phyloP scores from a whole-genome alignment of 2,329 filamentous ascomycete genomes.

The Arthrobotrys sinensis region DNA sequence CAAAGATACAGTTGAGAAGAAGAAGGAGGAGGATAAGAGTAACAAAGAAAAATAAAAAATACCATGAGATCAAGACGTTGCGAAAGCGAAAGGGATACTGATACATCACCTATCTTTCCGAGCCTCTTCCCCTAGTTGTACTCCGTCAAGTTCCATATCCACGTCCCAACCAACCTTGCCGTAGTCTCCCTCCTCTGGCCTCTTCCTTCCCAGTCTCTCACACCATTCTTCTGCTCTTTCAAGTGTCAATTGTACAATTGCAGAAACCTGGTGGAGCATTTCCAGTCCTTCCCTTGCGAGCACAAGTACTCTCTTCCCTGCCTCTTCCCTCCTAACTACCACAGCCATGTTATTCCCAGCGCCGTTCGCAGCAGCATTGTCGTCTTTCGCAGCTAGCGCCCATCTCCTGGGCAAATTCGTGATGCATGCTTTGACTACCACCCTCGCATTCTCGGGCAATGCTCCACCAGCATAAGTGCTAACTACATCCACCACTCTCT shows the following conservation, averaged over 20 bases:
- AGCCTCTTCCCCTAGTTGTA: constrained; percentile 13
- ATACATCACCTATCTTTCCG: constrained; percentile 51
- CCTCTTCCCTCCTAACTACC: constrained; percentile 65
- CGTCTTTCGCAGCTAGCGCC: constrained; percentile 72
- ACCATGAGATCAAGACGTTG: constrained; percentile 6
- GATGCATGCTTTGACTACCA: constrained; percentile 86
- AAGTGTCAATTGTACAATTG: constrained; percentile 89
- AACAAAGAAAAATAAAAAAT: not conserved
- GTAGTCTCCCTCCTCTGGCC: constrained; percentile 50
- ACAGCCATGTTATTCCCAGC: constrained; percentile 62
- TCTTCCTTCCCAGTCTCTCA: constrained; percentile 76
- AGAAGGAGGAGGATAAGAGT: not conserved
- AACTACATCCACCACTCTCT: constrained; percentile 85
- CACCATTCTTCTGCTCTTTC: constrained; percentile 94
- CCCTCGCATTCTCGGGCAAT: constrained; percentile 87
- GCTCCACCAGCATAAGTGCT: constrained; percentile 93
- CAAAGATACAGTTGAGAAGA: constrained; percentile 24
- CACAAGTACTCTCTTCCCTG: constrained; percentile 75
- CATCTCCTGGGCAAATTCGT: constrained; percentile 88
- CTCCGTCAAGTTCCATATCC: constrained; percentile 52
- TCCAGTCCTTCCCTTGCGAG: constrained; percentile 92
- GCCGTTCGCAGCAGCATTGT: constrained; percentile 57
- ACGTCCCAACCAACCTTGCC: constrained; percentile 57
- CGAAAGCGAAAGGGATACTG: not conserved
- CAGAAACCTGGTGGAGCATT: constrained; percentile 92